Evolutionary conservation across 192 early-diverging fungal genomes (phyloP).

Genomic region (Chytriomyces hyalinus): DNA sequence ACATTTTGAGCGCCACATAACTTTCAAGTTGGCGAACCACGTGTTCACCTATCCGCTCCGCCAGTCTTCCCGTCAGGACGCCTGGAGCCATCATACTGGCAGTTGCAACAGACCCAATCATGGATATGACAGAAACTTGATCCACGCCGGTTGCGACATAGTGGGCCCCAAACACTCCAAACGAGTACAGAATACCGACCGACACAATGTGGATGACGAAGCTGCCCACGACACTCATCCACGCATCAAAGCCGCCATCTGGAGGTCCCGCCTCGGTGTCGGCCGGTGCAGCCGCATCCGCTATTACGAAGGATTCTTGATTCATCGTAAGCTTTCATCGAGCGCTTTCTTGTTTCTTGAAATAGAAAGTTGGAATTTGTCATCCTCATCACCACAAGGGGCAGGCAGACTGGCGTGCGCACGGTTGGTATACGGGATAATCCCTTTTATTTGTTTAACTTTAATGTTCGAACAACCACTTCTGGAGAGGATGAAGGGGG

Average conservation of each 20-base stretch:
- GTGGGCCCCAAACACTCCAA: conserved; percentile 7
- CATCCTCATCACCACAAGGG: no score
- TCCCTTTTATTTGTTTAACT: no score
- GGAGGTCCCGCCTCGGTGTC: neutral
- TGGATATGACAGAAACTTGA: neutral
- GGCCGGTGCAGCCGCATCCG: no score
- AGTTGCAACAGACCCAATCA: conserved; percentile 17
- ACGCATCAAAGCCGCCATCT: conserved; percentile 43
- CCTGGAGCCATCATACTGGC: neutral
- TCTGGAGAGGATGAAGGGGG: no score
- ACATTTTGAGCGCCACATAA: neutral
- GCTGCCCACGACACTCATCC: conserved; percentile 41
- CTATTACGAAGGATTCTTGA: no score
- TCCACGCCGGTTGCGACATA: conserved; percentile 7
- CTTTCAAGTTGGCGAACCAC: neutral
- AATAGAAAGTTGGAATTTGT: no score
- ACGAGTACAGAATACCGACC: conserved; percentile 11
- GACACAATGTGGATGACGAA: conserved; percentile 10
- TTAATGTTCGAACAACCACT: no score
- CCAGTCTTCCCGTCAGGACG: conserved; percentile 8
- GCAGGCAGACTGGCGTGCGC: no score
- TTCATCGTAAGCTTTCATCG: no score
- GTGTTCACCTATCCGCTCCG: conserved; percentile 6
- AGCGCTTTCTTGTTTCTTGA: no score
- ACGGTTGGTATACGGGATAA: no score